Evolutionary conservation across 768 basidiomycete species (phyloP).

Genomic region (Boletus rex-veris): DNA sequence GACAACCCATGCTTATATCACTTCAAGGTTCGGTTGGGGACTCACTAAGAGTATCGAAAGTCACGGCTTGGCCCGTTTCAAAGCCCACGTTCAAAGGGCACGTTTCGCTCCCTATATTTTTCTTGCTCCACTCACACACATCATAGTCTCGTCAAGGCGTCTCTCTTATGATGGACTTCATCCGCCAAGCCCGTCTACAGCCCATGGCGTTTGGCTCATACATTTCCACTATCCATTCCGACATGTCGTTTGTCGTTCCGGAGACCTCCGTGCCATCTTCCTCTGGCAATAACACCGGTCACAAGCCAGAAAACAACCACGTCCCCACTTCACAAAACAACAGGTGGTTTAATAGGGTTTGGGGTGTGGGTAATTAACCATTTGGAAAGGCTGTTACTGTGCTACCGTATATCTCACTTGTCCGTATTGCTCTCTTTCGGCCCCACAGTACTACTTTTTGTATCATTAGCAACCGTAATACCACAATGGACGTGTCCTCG

Average conservation of each 20-base stretch:
- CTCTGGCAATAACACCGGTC: slow-evolving; percentile 6
- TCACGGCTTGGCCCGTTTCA: slow-evolving; percentile 80
- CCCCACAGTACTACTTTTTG: slow-evolving; percentile 15
- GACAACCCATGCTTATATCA: slow-evolving; percentile 79
- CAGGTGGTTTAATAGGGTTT: slow-evolving; percentile 27
- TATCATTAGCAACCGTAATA: slow-evolving; percentile 34
- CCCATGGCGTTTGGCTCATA: slow-evolving; percentile 44
- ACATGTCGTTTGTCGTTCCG: slow-evolving; percentile 27
- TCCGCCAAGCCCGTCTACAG: slow-evolving; percentile 72
- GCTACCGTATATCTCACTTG: slow-evolving; percentile 19
- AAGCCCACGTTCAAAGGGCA: slow-evolving; percentile 82
- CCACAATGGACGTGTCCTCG: slow-evolving; percentile 8
- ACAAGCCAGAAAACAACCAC: slow-evolving; percentile 17
- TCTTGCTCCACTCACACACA: not conserved
- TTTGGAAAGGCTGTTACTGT: not conserved
- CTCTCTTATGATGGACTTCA: slow-evolving; percentile 69
- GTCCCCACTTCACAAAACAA: slow-evolving; percentile 11
- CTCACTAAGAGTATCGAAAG: slow-evolving; percentile 84
- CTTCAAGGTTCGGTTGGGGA: slow-evolving; percentile 90
- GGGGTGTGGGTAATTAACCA: slow-evolving; percentile 18
- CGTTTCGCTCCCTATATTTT: slow-evolving; percentile 23
- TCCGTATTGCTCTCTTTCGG: slow-evolving; percentile 12
- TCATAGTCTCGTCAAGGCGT: slow-evolving; percentile 83
- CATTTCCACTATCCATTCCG: slow-evolving; percentile 32
- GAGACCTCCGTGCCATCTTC: slow-evolving; percentile 18